Evolutionary conservation across 805 yeast genomes (phyloP), one percentile per base, ranked within the genome.

Genomic region (Wickerhamiella parazyma): DNA sequence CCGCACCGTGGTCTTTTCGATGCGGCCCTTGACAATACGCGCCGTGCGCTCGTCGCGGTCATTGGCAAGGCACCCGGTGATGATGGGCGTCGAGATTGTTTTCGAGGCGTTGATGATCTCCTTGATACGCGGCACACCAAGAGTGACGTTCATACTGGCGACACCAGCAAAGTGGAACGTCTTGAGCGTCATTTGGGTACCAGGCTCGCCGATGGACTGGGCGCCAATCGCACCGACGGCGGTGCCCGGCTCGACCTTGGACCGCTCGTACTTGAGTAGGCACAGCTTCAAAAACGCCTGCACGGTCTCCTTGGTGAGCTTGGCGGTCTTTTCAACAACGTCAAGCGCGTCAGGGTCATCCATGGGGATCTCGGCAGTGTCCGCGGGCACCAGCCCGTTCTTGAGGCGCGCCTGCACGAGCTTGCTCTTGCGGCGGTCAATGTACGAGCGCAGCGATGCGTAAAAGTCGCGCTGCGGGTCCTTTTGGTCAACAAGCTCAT

Each of bases 221-320:
- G 98, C 98, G 53, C 97, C 98, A 65, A 91, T 87, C 20, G 98
- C 97, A 52, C 98, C 98, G 44, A 91, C 97, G 2, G 98, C 98
- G 3, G 98, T 91, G 49, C 97, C 98, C 1, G 98, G 98, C 62
- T 91, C 98, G 14, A 91, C 96, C 64, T 78, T 79, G 6, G 98
- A 95, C 52, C 80, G 72, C 44, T 76, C 75, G 57, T 91, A 91
- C 64, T 91, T 91, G 52, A 68, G 66, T 47, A 89, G 69, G 52
- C 96, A 82, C 53, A 81, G 73, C 38, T 73, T 70, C 56, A 91
- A 66, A 63, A 91, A 91, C 51, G 69, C 72, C 12, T 61, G 62
- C 14, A 91, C 72, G 49, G 79, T 68, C 16, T 59, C 57, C 33
- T 70, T 68, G 1, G 93, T 72, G 36, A 91, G 76, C 56, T 80